phyloP scores from a whole-genome alignment of 345 rosid genomes.

The Hypericum androsaemum region DNA sequence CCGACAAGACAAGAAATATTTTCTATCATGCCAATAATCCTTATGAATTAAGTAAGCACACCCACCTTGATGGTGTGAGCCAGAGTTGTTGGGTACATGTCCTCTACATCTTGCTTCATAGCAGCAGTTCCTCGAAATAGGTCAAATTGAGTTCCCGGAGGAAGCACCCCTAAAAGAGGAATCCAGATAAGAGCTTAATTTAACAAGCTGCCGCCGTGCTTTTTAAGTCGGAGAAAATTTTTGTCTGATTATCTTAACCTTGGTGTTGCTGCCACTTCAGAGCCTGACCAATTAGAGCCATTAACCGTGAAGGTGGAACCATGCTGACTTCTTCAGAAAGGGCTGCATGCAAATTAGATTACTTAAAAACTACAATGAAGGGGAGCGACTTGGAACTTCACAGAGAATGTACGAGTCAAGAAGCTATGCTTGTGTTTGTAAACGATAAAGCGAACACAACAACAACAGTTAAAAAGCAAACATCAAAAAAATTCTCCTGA shows the following conservation, averaged over 20 bases:
- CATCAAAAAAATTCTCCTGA: too few species aligned
- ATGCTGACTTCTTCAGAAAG: slow-evolving; percentile 85
- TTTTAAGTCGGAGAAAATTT: background rate
- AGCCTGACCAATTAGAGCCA: slow-evolving; percentile 97
- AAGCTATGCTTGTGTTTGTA: background rate
- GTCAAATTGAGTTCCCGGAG: slow-evolving; percentile 97
- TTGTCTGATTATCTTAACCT: slow-evolving; percentile 35
- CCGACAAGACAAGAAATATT: too few species aligned
- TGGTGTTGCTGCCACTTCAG: slow-evolving; percentile 99
- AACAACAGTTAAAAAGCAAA: too few species aligned
- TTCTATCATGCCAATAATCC: background rate
- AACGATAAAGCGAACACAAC: background rate
- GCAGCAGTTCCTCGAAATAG: slow-evolving; percentile 95
- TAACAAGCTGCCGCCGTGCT: background rate
- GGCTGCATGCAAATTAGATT: slow-evolving; percentile 33
- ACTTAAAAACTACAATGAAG: background rate
- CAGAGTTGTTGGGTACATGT: slow-evolving; percentile 69
- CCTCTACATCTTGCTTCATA: slow-evolving; percentile 96
- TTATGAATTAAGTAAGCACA: background rate
- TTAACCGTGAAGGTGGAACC: slow-evolving; percentile 94
- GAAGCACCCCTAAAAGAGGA: slow-evolving; percentile 62
- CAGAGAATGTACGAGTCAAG: too few species aligned
- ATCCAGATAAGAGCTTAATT: background rate
- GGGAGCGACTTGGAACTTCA: background rate
- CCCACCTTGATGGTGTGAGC: slow-evolving; percentile 77